A percentile compares a stretch with the other conserved stretches of the same genome.
Conservation (phyloP, 2,329 filamentous ascomycete genomes). For the Fusarium avenaceum region DNA sequence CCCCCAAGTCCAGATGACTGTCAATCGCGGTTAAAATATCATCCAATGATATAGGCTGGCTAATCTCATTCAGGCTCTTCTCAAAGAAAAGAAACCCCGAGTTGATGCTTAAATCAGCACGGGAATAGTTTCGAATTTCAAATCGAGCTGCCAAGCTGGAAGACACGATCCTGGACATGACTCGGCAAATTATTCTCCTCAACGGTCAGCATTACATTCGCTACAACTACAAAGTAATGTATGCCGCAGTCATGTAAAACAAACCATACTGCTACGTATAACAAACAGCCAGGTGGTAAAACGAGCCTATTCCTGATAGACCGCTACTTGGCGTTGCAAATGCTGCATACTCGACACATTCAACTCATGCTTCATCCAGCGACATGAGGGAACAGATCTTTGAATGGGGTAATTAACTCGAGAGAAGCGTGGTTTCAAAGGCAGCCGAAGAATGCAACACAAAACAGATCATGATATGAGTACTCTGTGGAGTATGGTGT, state of each 20-base stretch:
- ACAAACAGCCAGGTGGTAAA: not conserved
- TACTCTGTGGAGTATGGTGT: not conserved
- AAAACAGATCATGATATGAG: not conserved
- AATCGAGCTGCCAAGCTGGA: conserved; percentile 3
- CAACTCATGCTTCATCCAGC: not conserved
- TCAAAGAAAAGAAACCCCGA: conserved; percentile 16
- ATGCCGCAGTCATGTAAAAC: conserved; percentile 16
- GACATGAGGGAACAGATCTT: not conserved
- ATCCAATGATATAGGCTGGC: conserved; percentile 17
- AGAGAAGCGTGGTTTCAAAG: not conserved
- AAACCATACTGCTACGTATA: not conserved
- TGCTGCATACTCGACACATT: not conserved
- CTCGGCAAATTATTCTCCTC: not conserved
- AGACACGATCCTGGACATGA: not conserved
- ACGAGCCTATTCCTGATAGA: conserved; percentile 14
- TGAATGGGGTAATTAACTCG: not conserved
- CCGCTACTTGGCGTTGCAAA: conserved; percentile 30
- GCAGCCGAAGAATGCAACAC: not conserved
- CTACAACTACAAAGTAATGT: conserved; percentile 6
- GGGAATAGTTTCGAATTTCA: not conserved
- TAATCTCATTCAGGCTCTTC: conserved; percentile 35
- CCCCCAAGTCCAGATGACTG: conserved; percentile 21
- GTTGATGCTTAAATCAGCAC: conserved; percentile 13
- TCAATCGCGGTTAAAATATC: conserved; percentile 35
- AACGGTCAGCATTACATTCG: conserved; percentile 10